Conservation (phyloP, 2,329 filamentous ascomycete species). For the Pseudogymnoascus sp. region DNA sequence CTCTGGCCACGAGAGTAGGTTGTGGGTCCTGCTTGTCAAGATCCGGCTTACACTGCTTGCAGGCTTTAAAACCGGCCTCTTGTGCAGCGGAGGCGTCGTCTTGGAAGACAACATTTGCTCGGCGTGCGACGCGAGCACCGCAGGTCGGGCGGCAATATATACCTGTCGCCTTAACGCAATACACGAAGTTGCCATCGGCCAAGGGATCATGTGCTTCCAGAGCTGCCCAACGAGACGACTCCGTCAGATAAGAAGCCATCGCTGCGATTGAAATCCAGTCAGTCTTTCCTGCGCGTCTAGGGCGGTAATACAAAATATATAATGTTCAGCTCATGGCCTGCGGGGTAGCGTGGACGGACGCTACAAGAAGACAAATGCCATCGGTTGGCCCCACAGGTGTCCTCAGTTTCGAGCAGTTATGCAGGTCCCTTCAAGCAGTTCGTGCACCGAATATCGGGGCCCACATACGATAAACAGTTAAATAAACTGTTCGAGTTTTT, state of each 20-base stretch:
- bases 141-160: constrained; percentile 55
- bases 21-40: constrained; percentile 33
- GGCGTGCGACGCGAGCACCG: constrained; percentile 49
- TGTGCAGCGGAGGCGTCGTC: constrained; percentile 37
- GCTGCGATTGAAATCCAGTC: constrained; percentile 2
- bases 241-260: constrained; percentile 5
- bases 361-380: not conserved
- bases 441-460: not conserved
- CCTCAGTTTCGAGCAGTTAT: not conserved
- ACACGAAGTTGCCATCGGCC: constrained; percentile 37
- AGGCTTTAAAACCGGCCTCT: constrained; percentile 43
- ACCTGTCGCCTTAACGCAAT: constrained; percentile 39
- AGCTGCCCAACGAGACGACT: constrained; percentile 22
- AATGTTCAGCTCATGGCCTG: constrained; percentile 4
- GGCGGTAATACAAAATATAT: constrained; percentile 3
- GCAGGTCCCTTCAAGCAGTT: constrained; percentile 7
- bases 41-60: constrained; percentile 46
- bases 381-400: not conserved
- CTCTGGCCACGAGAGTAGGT: constrained; percentile 36
- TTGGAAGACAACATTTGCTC: constrained; percentile 52
- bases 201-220: constrained; percentile 29
- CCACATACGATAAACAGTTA: constrained; percentile 4
- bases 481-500: not conserved
- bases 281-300: constrained; percentile 3
- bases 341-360: not conserved